Evolutionary conservation across 768 basidiomycete genomes (phyloP).

Genomic region (Psilocybe tampanensis): DNA sequence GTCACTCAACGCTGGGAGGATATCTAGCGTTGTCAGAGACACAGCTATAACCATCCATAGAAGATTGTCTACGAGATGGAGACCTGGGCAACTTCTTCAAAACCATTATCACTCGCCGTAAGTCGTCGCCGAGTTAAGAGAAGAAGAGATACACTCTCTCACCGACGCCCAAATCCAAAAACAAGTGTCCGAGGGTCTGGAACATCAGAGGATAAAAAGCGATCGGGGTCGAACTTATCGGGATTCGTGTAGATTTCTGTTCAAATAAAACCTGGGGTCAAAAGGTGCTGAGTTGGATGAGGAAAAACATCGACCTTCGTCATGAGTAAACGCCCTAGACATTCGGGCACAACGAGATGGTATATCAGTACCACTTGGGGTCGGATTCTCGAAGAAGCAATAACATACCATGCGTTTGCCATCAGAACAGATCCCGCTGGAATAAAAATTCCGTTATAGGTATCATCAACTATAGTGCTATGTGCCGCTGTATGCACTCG

Average conservation of each 20-base stretch:
- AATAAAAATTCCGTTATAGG: background rate
- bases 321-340: slow-evolving; percentile 1
- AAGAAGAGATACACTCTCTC: no score
- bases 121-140: no score
- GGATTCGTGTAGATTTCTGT: background rate
- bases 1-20: background rate
- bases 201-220: background rate
- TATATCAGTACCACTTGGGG: no score
- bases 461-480: slow-evolving; percentile 5
- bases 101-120: no score
- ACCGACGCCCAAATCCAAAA: slow-evolving; percentile 1
- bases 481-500: no score
- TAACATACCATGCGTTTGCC: slow-evolving; percentile 5
- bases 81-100: slow-evolving; percentile 3
- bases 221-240: background rate
- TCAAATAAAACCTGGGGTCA: no score
- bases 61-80: slow-evolving; percentile 2
- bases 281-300: no score
- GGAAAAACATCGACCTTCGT: no score
- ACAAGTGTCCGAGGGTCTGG: background rate
- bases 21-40: background rate
- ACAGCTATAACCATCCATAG: slow-evolving; percentile 1
- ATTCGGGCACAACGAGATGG: no score
- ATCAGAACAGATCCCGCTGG: slow-evolving; percentile 6
- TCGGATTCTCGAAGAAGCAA: no score